A percentile compares a stretch with the other conserved stretches of the same genome.
phyloP scores from a whole-genome alignment of 2,329 filamentous ascomycete genomes.

The Ophiostoma perfectum region DNA sequence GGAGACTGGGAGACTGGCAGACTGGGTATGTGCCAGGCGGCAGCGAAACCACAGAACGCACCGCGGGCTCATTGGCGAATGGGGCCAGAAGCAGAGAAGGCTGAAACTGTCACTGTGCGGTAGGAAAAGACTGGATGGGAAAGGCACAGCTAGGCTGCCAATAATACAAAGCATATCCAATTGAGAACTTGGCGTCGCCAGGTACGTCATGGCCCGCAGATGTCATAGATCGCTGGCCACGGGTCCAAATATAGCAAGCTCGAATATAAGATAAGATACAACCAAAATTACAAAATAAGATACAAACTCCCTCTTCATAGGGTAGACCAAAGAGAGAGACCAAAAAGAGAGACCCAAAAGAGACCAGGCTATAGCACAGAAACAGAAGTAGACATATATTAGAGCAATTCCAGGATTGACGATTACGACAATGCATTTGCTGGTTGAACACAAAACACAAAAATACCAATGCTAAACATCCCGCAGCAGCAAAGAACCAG shows the following conservation, averaged over 20 bases:
- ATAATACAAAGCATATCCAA: not conserved
- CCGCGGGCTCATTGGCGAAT: not conserved
- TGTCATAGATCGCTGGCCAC: not conserved
- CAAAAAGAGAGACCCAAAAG: not conserved
- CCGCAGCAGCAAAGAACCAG: not conserved
- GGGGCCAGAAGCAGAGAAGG: not conserved
- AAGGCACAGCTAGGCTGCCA: constrained; percentile 2
- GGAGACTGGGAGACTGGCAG: not conserved
- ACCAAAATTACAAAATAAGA: not conserved
- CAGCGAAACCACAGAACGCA: not conserved
- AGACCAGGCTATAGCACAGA: not conserved
- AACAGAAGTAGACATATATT: not conserved
- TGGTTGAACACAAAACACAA: not conserved
- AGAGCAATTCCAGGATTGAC: not conserved
- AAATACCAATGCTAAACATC: not conserved
- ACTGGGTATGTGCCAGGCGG: not conserved
- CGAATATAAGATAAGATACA: not conserved
- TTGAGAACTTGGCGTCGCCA: not conserved
- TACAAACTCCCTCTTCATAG: not conserved
- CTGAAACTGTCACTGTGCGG: not conserved
- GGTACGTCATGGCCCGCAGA: not conserved
- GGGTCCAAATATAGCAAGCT: not conserved
- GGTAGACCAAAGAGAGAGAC: not conserved
- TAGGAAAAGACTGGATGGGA: not conserved
- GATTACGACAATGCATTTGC: not conserved